A percentile compares a stretch with the other conserved stretches of the same genome.
phyloP scores from a whole-genome alignment of 331 rosid species.

The Phaseolus coccineus region DNA sequence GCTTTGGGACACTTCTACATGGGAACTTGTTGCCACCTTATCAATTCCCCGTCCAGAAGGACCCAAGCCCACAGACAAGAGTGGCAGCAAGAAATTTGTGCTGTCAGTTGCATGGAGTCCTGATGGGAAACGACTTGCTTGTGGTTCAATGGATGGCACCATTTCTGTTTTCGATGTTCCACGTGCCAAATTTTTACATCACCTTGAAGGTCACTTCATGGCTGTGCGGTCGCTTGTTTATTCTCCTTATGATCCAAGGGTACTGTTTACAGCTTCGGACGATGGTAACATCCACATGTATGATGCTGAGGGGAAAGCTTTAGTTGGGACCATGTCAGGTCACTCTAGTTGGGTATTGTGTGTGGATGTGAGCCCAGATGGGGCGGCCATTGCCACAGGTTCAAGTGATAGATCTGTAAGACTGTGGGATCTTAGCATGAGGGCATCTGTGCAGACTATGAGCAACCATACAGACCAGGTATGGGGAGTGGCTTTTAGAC shows the following conservation, averaged over 20 bases:
- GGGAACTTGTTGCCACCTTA: constrained; percentile 77
- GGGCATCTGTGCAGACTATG: constrained; percentile 95
- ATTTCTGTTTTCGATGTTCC: constrained; percentile 80
- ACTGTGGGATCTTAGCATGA: constrained; percentile 93
- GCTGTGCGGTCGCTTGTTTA: constrained; percentile 88
- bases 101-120: constrained; percentile 95
- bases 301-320: constrained; percentile 86
- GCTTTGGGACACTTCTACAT: constrained; percentile 92
- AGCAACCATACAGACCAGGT: constrained; percentile 95
- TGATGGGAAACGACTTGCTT: constrained; percentile 85
- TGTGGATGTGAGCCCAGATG: constrained; percentile 93
- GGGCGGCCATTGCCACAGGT: constrained; percentile 88
- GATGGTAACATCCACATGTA: constrained; percentile 93
- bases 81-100: constrained; percentile 92
- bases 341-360: constrained; percentile 92
- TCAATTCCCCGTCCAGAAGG: constrained; percentile 93
- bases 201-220: constrained; percentile 97
- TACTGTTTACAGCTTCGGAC: constrained; percentile 88
- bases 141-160: constrained; percentile 98
- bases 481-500: constrained; percentile 96
- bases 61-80: constrained; percentile 82
- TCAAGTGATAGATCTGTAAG: constrained; percentile 94
- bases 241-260: constrained; percentile 81
- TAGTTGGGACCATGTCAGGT: constrained; percentile 91
- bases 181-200: constrained; percentile 85